Evolutionary conservation across 106 monocot genomes (phyloP).

Genomic region (Acanthochlamys bracteata): DNA sequence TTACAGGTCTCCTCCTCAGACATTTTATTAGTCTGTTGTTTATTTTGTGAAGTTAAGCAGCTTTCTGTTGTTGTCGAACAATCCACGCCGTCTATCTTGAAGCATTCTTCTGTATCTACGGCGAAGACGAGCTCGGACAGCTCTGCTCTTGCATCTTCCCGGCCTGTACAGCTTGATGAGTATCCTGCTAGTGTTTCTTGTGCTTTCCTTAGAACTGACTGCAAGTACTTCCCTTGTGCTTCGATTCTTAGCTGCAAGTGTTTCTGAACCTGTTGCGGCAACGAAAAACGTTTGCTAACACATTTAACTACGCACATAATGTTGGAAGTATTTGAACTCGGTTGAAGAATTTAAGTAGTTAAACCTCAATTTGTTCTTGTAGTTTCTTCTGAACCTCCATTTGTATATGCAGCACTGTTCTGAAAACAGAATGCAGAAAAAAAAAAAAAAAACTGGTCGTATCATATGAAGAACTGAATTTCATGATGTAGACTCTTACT

Average conservation of each 20-base stretch:
- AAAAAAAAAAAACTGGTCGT: background rate
- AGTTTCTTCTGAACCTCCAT: conserved; percentile 55
- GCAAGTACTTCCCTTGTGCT: conserved; percentile 75
- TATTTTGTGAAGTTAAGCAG: conserved; percentile 49
- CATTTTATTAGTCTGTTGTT: conserved; percentile 9
- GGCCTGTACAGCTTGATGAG: conserved; percentile 9
- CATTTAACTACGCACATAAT: background rate
- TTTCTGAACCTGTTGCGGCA: conserved; percentile 44
- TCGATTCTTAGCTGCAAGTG: conserved; percentile 81
- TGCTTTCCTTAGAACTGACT: conserved; percentile 55
- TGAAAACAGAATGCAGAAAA: conserved; percentile 7
- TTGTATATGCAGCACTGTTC: conserved; percentile 46
- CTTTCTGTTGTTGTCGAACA: conserved; percentile 29
- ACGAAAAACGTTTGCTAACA: background rate
- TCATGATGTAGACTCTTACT: conserved; percentile 11
- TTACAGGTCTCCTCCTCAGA: background rate
- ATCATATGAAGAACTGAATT: background rate
- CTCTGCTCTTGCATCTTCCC: conserved; percentile 33
- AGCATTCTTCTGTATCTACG: conserved; percentile 20
- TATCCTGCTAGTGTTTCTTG: conserved; percentile 50
- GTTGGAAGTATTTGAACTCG: background rate
- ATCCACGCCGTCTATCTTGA: conserved; percentile 4
- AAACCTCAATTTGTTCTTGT: conserved; percentile 64
- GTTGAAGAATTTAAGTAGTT: background rate
- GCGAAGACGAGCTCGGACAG: conserved; percentile 43